A percentile compares a stretch with the other conserved stretches of the same genome.
These are phyloP conservation scores for Straminergon stramineum DNA, from an alignment of 225 moss, liverwort and hornwort species.

Conservation along the genomic window DNA sequence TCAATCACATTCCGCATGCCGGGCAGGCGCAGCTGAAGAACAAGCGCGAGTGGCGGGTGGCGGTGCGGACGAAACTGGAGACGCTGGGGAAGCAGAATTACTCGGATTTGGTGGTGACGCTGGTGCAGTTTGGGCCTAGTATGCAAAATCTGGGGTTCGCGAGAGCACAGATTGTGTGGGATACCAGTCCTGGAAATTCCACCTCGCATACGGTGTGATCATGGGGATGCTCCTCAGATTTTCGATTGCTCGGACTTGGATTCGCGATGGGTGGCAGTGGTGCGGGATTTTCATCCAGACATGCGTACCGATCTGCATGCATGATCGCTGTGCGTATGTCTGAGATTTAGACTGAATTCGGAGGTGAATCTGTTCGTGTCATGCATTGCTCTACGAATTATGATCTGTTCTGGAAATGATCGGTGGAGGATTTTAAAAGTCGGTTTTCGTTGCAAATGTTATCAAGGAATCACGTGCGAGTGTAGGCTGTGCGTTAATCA, in stretches of 20 bases:
- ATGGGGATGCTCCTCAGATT: not conserved
- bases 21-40: constrained; percentile 1
- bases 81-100: constrained; percentile 1
- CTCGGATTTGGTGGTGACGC: constrained; percentile 9
- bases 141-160: not conserved
- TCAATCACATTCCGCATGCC: constrained; percentile 19
- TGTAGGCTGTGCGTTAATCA: not conserved
- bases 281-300: not conserved
- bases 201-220: not conserved
- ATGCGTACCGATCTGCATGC: not conserved
- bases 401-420: not conserved
- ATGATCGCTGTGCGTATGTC: not conserved
- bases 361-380: not conserved
- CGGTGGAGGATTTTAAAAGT: too few species aligned
- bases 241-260: not conserved
- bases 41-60: constrained; percentile 1
- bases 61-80: constrained; percentile 2
- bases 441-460: not conserved
- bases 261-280: not conserved
- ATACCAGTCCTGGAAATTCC: not conserved
- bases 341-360: too few species aligned
- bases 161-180: constrained; percentile 2
- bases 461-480: too few species aligned
- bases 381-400: not conserved
- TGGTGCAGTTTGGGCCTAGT: constrained; percentile 8